Percentiles rank a stretch among this genome's conserved stretches.
Evolutionary conservation across 306 rosid genomes (phyloP).

Genomic region (Comarum palustre): DNA sequence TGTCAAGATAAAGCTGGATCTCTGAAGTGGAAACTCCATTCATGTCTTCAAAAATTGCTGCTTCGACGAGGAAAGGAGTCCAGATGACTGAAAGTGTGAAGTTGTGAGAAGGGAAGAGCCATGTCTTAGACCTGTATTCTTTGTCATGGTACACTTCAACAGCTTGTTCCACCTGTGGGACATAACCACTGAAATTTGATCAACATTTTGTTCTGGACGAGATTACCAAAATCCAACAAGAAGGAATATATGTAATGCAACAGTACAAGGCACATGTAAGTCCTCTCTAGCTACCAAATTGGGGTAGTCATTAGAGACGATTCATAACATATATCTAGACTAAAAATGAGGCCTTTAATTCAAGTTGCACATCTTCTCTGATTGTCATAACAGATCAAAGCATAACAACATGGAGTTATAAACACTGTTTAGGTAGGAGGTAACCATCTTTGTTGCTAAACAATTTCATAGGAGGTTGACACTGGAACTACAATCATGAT

Average conservation of each 20-base stretch:
- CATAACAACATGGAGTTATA: not conserved
- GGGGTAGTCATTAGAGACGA: not conserved
- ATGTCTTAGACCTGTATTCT: constrained; percentile 68
- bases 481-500: constrained; percentile 10
- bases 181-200: constrained; percentile 25
- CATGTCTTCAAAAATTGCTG: constrained; percentile 63
- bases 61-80: constrained; percentile 74
- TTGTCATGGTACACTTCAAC: constrained; percentile 75
- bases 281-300: not conserved
- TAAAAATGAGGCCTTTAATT: not conserved
- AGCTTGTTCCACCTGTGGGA: constrained; percentile 61
- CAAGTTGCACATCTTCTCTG: not conserved
- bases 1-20: constrained; percentile 59
- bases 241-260: not conserved
- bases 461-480: not conserved
- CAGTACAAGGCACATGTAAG: constrained; percentile 7
- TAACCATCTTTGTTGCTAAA: not conserved
- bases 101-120: constrained; percentile 72
- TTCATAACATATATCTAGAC: not conserved
- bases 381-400: not conserved
- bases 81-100: constrained; percentile 73
- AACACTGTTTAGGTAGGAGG: not conserved
- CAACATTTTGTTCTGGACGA: constrained; percentile 22
- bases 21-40: constrained; percentile 69
- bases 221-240: not conserved